Base-by-base conservation (phyloP, 352 stramenopile species). In the Globisporangium cylindrosporum region DNA sequence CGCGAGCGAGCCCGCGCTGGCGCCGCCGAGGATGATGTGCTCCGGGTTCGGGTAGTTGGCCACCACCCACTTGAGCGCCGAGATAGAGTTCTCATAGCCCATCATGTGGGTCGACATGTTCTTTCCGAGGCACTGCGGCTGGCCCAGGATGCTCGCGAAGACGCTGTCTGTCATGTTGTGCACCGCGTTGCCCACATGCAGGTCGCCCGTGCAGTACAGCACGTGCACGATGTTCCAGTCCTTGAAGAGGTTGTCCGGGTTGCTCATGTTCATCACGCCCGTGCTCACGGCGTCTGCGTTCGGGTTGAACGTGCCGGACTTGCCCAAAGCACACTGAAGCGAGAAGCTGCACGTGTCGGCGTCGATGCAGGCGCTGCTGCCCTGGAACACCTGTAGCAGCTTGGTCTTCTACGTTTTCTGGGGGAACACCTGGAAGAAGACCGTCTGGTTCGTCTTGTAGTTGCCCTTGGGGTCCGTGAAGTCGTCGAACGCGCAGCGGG, bases 171-270 rank as follows among this genome's bases (percentile, higher is more conserved):
- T 32, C 3, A 18, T 14, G 24, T 65, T 15, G 71, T 78, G 62
- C 69, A 69, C 46, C 8, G 66, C 55, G 70, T 79, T 87, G 57
- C 84, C 84, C 4, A 87, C 60, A 56, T 92, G 82, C 41, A 92
- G 73, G 53, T 92, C 82, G 49, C 82, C 80, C 24, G 82, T 90
- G 77, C 84, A 92, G 73, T 92, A 91, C 25, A 80, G 82, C 10
- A 92, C 70, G 69, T 87, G 78, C 9, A 92, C 78, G 59, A 91
- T 79, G 72, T 88, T 88, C 82, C 82, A 92, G 70, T 90, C 82
- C 58, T 79, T 79, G 66, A 91, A 91, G 46, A 82, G 56, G 66
- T 91, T 92, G 60, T 76, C 64, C n/a, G 64, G 53, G 32, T 88
- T 57, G 75, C 74, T 88, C 10, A 74, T 41, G 68, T 84, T 81